phyloP scores from a whole-genome alignment of 75 land plant genomes.

The Larix kaempferi region DNA sequence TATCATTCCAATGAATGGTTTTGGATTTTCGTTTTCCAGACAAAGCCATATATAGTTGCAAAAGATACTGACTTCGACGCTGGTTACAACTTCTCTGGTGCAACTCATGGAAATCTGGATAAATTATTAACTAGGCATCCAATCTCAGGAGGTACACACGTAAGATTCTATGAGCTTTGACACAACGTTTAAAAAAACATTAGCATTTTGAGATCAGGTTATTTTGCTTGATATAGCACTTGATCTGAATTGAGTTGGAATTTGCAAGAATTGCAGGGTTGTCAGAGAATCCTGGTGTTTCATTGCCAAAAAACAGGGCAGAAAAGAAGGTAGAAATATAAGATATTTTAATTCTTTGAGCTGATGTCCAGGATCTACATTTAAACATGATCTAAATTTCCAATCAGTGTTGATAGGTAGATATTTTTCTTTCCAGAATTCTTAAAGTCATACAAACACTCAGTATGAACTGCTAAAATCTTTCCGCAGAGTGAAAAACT shows the following conservation, averaged over 20 bases:
- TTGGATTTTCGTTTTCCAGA: neutral
- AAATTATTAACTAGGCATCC: constrained; percentile 8
- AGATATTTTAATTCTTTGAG: neutral
- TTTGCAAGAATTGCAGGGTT: constrained; percentile 9
- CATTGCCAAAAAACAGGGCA: neutral
- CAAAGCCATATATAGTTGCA: neutral
- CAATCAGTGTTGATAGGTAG: neutral
- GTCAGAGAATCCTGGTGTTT: constrained; percentile 8
- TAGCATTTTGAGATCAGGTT: constrained; percentile 5
- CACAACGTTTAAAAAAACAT: neutral
- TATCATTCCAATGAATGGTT: neutral
- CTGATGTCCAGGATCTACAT: neutral
- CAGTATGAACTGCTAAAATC: constrained; percentile 3
- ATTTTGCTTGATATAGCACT: constrained; percentile 3
- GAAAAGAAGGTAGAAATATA: constrained; percentile 5
- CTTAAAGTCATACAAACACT: neutral
- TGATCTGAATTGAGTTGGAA: constrained; percentile 12
- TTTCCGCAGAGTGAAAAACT: constrained; percentile 2
- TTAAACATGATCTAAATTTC: neutral
- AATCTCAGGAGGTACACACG: constrained; percentile 14
- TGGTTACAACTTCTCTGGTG: constrained; percentile 1
- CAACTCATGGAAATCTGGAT: constrained; percentile 5
- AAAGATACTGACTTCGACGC: neutral
- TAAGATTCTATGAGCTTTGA: constrained; percentile 13
- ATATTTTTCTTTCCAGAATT: neutral